A percentile compares a stretch with the other conserved stretches of the same genome.
These are phyloP conservation scores for Apiotrichum domesticum DNA, from an alignment of 1,284 basidiomycete genomes.

Conservation along the genomic window DNA sequence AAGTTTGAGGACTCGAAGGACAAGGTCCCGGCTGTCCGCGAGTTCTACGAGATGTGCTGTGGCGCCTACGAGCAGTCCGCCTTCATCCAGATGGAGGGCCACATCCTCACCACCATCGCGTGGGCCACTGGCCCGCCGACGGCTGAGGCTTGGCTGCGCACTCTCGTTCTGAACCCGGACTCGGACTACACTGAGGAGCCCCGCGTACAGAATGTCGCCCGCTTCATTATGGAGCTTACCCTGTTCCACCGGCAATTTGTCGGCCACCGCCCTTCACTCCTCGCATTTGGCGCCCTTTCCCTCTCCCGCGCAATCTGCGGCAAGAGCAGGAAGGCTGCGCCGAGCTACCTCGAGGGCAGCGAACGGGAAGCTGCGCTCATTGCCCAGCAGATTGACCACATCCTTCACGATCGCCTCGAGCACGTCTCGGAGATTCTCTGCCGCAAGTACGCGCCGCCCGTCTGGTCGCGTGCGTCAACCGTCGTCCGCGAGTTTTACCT, in stretches of 20 bases:
- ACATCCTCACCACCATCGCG: slow-evolving; percentile 90
- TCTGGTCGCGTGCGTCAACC: slow-evolving; percentile 89
- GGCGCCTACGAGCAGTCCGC: slow-evolving; percentile 93
- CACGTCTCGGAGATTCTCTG: slow-evolving; percentile 87
- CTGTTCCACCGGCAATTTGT: slow-evolving; percentile 95
- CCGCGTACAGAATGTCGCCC: slow-evolving; percentile 86
- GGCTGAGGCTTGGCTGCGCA: slow-evolving; percentile 91
- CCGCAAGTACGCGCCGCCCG: slow-evolving; percentile 94
- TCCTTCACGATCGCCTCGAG: slow-evolving; percentile 76
- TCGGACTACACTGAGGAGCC: slow-evolving; percentile 66
- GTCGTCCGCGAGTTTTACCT: slow-evolving; percentile 85
- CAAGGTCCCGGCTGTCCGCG: slow-evolving; percentile 88
- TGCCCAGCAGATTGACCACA: slow-evolving; percentile 75
- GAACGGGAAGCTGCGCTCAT: slow-evolving; percentile 41
- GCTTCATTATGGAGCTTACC: slow-evolving; percentile 97
- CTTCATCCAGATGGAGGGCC: slow-evolving; percentile 93
- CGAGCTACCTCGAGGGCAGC: slow-evolving; percentile 11
- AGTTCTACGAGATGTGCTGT: slow-evolving; percentile 89
- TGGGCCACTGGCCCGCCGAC: slow-evolving; percentile 98
- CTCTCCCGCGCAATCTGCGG: slow-evolving; percentile 82
- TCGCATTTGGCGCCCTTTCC: slow-evolving; percentile 80
- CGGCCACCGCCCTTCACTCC: slow-evolving; percentile 72
- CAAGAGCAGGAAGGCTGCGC: slow-evolving; percentile 63
- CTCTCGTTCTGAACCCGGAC: slow-evolving; percentile 44
- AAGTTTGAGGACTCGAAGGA: slow-evolving; percentile 99